Evolutionary conservation across 2,329 filamentous ascomycete species (phyloP).

Genomic region (Paramyrothecium sp.): DNA sequence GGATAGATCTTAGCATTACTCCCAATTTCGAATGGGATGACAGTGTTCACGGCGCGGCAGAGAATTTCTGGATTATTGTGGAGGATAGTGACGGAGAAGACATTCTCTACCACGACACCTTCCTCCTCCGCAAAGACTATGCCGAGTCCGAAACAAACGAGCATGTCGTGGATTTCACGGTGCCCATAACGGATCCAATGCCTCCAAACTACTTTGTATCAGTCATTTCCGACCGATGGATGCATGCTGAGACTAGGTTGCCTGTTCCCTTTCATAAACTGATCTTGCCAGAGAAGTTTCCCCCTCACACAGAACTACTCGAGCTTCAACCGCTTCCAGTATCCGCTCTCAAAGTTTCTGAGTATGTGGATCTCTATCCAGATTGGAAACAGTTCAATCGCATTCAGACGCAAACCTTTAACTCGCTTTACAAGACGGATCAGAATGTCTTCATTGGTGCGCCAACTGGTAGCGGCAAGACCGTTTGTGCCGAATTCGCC

Average conservation of each 20-base stretch:
- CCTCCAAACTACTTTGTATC: constrained; percentile 98
- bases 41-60: constrained; percentile 78
- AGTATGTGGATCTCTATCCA: constrained; percentile 79
- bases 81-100: constrained; percentile 98
- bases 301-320: constrained; percentile 85
- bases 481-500: constrained; percentile 92
- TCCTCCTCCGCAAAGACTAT: constrained; percentile 87
- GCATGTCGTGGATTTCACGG: constrained; percentile 93
- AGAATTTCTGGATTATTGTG: constrained; percentile 95
- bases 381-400: constrained; percentile 91
- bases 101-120: constrained; percentile 91
- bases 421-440: constrained; percentile 84
- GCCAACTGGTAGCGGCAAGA: constrained; percentile 95
- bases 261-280: constrained; percentile 94
- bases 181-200: constrained; percentile 96
- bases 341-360: constrained; percentile 80
- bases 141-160: constrained; percentile 83
- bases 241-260: constrained; percentile 93
- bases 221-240: constrained; percentile 93
- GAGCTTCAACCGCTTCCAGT: constrained; percentile 91
- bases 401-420: constrained; percentile 96
- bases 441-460: constrained; percentile 93
- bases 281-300: constrained; percentile 92
- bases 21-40: constrained; percentile 98
- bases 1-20: constrained; percentile 85